Base-by-base conservation (phyloP, 768 basidiomycete species). In the Pleurotus pulmonarius region DNA sequence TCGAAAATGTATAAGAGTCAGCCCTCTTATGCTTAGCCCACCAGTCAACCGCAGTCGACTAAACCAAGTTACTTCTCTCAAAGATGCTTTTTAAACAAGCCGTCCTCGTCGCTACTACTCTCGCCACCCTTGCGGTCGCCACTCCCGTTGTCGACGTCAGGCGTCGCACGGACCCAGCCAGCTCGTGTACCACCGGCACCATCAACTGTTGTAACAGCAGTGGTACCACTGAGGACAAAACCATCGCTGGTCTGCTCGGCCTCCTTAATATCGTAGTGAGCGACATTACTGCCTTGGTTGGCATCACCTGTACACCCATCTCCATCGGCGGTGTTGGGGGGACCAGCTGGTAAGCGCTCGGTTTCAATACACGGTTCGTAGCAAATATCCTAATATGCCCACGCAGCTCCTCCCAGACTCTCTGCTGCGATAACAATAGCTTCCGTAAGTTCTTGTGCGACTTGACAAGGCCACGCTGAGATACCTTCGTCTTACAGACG, bases 391-490 rank as follows among this genome's bases (percentile, higher is more conserved):
- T 44, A 11, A 44, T 44, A 44, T 44, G 12, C 12, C n/a, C 5
- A 11, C 34, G n/a, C 1, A 64, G 67, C 61, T 57, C 58, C 29
- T 51, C 52, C 6, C 59, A 63, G 52, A 63, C 67, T 11, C 63
- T 69, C 54, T 67, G 67, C 60, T 69, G 67, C 61, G 25, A 57
- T 13, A 61, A 69, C 57, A 61, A 65, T 47, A 24, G 59, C 40
- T 68, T 44, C n/a, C 3, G 41, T 44, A 44, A 43, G 3, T 5
- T 16, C 41, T 13, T 13, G 63, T 39, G 64, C 66, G 49, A 45
- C 65, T 59, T 5, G 3, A 22, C 16, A 13, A 5, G 6, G 8
- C 20, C 41, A 5, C 20, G 39, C 20, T 48, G 12, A 13, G 12
- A 12, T 34, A 11, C 4, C 2, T 24, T n/a, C 4, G 8, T 24